phyloP scores from a whole-genome alignment of 2,329 filamentous ascomycete species.

The Penicillium sumatraense region DNA sequence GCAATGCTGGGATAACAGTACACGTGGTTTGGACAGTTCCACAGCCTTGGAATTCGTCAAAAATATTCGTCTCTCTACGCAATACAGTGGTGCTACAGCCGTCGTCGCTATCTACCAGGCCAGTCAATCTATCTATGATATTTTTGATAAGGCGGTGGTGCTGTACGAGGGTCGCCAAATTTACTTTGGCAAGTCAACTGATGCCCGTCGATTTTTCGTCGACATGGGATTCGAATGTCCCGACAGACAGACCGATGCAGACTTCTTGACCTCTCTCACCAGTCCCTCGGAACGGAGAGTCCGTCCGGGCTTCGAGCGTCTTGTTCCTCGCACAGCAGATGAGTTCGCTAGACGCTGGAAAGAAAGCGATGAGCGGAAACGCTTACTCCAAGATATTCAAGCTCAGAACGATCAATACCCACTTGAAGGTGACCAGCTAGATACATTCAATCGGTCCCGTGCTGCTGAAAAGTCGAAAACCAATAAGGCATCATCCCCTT shows the following conservation, averaged over 20 bases:
- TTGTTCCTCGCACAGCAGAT: slow-evolving; percentile 68
- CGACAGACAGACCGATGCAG: slow-evolving; percentile 67
- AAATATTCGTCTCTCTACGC: slow-evolving; percentile 52
- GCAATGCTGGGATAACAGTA: slow-evolving; percentile 53
- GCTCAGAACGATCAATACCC: slow-evolving; percentile 43
- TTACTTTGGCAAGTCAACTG: slow-evolving; percentile 67
- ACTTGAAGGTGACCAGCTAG: slow-evolving; percentile 37
- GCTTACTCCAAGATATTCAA: slow-evolving; percentile 46
- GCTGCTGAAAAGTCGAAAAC: slow-evolving; percentile 45
- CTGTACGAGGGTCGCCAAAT: slow-evolving; percentile 77
- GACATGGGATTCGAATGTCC: slow-evolving; percentile 71
- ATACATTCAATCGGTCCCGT: slow-evolving; percentile 44
- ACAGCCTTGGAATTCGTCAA: slow-evolving; percentile 61
- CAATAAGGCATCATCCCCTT: slow-evolving; percentile 71
- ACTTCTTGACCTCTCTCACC: slow-evolving; percentile 72
- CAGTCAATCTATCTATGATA: slow-evolving; percentile 52
- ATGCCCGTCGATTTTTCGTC: slow-evolving; percentile 69
- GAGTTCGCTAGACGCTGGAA: slow-evolving; percentile 67
- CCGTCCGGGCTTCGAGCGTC: slow-evolving; percentile 62
- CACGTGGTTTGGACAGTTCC: slow-evolving; percentile 55
- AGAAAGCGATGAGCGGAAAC: slow-evolving; percentile 52
- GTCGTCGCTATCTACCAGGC: slow-evolving; percentile 60
- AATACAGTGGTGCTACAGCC: slow-evolving; percentile 52
- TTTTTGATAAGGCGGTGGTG: slow-evolving; percentile 73
- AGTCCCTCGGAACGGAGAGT: slow-evolving; percentile 63